Evolutionary conservation across 331 rosid genomes (phyloP).

Genomic region (Rhamnella rubrinervis): DNA sequence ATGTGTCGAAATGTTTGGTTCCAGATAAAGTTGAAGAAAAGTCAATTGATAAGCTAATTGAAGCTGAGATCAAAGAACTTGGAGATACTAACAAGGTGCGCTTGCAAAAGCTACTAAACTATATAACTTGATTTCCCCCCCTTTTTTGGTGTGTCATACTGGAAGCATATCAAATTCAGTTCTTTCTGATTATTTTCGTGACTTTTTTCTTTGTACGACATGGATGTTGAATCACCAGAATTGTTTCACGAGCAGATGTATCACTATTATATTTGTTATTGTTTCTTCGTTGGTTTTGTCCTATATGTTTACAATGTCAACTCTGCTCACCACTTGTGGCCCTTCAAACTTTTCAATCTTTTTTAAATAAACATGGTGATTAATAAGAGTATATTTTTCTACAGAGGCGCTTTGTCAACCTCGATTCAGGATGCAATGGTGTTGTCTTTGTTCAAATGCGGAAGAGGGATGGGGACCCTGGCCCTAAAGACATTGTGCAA

Average conservation of each 20-base stretch:
- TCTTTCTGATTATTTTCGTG: not conserved
- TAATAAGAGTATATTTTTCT: constrained; percentile 17
- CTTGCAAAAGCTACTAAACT: constrained; percentile 10
- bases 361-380: not conserved
- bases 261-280: not conserved
- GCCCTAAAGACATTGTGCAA: constrained; percentile 72
- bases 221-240: not conserved
- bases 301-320: too few species aligned
- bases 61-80: constrained; percentile 69
- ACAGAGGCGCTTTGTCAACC: constrained; percentile 73
- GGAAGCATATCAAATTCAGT: not conserved
- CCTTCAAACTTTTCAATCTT: not conserved
- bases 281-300: not conserved
- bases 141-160: not conserved
- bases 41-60: constrained; percentile 83
- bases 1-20: constrained; percentile 30
- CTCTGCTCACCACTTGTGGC: not conserved
- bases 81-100: constrained; percentile 83
- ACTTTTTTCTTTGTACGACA: not conserved
- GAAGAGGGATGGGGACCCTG: constrained; percentile 60
- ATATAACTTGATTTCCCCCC: not conserved
- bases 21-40: constrained; percentile 48
- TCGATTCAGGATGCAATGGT: constrained; percentile 92
- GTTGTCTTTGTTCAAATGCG: constrained; percentile 88
- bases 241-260: not conserved